Base-by-base conservation (phyloP, 768 basidiomycete genomes). In the Obba rivulosa region DNA sequence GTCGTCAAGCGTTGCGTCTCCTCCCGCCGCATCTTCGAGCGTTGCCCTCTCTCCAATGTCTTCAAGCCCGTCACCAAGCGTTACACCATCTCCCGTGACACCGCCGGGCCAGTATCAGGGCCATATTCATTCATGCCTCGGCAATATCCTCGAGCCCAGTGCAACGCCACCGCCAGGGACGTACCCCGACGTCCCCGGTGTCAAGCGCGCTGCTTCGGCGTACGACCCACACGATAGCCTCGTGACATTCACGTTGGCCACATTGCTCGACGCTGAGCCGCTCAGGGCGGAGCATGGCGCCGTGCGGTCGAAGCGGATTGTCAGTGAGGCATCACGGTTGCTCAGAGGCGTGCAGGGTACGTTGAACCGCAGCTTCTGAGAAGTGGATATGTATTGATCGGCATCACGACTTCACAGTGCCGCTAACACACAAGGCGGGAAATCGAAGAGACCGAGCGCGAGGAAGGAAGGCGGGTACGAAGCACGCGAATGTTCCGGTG, bases 161-260 rank as follows among this genome's bases (percentile, higher is more conserved):
- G 13, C 10, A 14, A 20, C 16, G 13, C n/a, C 13, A 14, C 22
- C 28, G 13, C 55, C 51, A 2, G 55, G 55, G 25, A 56, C 55
- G 34, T 56, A 50, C 21, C 51, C 55, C 1, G 39, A 46, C 21
- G 55, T 28, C 16, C 51, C 43, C 8, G 55, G 55, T 10, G 51
- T 56, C 13, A 48, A 52, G 46, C 55, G 46, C 18, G 41, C 50
- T 4, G 28, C 17, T 5, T 46, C 28, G 31, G 37, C 20, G 31
- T 54, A 28, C 25, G 53, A 54, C 36, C 53, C 53, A 20, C 25
- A 46, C 2, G 42, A 43, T 7, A 49, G 49, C 23, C 50, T 54
- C 45, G 46, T 41, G 20, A 20, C 46, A 34, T 49, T 44, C 23
- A 46, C 53, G 34, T 49, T 45, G 3, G 50, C 50, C 46, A 34